Evolutionary conservation across 805 yeast genomes (phyloP).

Genomic region (Cyberlindnera xishuangbannaensis): DNA sequence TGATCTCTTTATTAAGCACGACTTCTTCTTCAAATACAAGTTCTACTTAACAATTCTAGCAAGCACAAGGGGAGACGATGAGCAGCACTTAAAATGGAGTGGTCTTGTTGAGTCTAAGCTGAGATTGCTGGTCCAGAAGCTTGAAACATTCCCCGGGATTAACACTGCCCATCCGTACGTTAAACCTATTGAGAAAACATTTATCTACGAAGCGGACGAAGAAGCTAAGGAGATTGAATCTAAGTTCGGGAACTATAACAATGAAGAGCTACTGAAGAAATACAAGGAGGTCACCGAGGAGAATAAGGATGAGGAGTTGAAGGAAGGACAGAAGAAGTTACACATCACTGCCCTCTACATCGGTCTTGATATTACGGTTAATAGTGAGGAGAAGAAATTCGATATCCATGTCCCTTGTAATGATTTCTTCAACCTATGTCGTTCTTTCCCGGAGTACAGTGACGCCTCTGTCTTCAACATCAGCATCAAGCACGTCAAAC

Average conservation of each 20-base stretch:
- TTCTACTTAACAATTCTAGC: conserved; percentile 81
- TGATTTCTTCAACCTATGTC: conserved; percentile 79
- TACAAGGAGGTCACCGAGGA: conserved; percentile 31
- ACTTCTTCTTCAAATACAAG: conserved; percentile 77
- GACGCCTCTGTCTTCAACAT: conserved; percentile 47
- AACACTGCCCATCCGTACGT: conserved; percentile 86
- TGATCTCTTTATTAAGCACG: conserved; percentile 71
- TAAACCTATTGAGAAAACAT: conserved; percentile 61
- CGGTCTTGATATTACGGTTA: conserved; percentile 51
- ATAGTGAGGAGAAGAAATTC: conserved; percentile 48
- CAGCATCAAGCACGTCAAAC: conserved; percentile 65
- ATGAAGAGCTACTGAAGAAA: conserved; percentile 39
- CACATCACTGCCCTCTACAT: conserved; percentile 73
- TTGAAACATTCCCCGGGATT: conserved; percentile 73
- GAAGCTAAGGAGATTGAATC: conserved; percentile 51
- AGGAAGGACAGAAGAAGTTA: conserved; percentile 32
- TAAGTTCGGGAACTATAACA: conserved; percentile 55
- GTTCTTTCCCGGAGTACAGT: conserved; percentile 66
- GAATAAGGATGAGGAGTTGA: conserved; percentile 29
- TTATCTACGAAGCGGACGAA: conserved; percentile 42
- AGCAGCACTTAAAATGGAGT: conserved; percentile 85
- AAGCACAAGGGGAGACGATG: conserved; percentile 64
- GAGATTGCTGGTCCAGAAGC: conserved; percentile 73
- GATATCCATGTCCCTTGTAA: conserved; percentile 88
- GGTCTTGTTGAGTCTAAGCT: conserved; percentile 90